Base-by-base conservation (phyloP, 148 eudicot species). In the Vaccinium vitisidaea region DNA sequence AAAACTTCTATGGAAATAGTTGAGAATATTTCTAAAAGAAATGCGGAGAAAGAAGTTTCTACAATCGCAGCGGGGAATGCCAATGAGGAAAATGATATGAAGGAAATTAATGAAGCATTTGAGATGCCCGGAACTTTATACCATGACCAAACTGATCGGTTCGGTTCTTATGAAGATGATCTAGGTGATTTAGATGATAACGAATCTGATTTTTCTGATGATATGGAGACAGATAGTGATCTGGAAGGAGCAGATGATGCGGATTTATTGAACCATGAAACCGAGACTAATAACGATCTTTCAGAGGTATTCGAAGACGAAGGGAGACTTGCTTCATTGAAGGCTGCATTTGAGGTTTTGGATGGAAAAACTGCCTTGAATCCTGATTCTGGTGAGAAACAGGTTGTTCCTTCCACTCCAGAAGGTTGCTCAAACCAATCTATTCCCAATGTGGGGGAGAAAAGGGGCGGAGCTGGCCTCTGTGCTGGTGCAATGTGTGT, bases 21-120 rank as follows among this genome's bases (percentile, higher is more conserved):
- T 79, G 78, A 50, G 32, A 82, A 82, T 32, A 83, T 67, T 58
- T 80, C 79, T 50, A 87, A 81, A 84, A 70, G 79, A 63, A 84
- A 83, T 77, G n/a, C 54, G 56, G 86, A 58, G 63, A 83, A 75
- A 79, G 92, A 87, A 84, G 56, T 70, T 43, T 75, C 86, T 84
- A 25, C 80, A 27, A 83, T 53, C 53, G 74, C 85, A 18, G 87
- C 53, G 67, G 87, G 77, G 73, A 83, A 85, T 75, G 81, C 70
- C 32, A 53, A 80, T 36, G 94, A 92, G 76, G 94, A 92, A 84
- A 85, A 79, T 84, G 91, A 88, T 82, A 86, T 91, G 85, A 87
- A 88, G 81, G 95, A 93, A 85, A 92, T 96, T 15, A 88, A 82
- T 90, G 98, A 96, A 85, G 99, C 98, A 84, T 91, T 93, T 90